phyloP scores from a whole-genome alignment of 2,329 filamentous ascomycete species.

The Clonostachys sp. region DNA sequence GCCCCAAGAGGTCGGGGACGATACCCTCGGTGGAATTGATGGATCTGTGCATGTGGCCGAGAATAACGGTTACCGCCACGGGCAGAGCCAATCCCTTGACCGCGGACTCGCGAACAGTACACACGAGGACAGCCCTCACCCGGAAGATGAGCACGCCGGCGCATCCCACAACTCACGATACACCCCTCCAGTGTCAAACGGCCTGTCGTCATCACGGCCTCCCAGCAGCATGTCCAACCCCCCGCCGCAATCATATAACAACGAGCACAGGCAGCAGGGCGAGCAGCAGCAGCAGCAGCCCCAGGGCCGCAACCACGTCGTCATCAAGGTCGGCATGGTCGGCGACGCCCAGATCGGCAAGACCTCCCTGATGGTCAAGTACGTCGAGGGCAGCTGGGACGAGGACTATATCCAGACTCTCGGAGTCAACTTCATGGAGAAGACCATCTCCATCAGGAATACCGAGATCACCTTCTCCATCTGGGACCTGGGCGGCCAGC shows the following conservation, averaged over 20 bases:
- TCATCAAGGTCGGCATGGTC: conserved; percentile 99
- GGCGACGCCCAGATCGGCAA: conserved; percentile 99
- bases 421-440: conserved; percentile 99
- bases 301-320: conserved; percentile 67
- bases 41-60: conserved; percentile 32
- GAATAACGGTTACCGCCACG: conserved; percentile 32
- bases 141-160: conserved; percentile 34
- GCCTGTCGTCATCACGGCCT: conserved; percentile 9
- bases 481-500: conserved; percentile 96
- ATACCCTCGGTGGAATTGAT: conserved; percentile 45
- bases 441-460: conserved; percentile 98
- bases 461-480: conserved; percentile 99
- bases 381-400: conserved; percentile 98
- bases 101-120: conserved; percentile 29
- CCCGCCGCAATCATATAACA: background rate
- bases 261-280: conserved; percentile 13
- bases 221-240: conserved; percentile 10
- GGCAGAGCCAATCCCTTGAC: conserved; percentile 45
- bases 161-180: conserved; percentile 12
- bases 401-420: conserved; percentile 99
- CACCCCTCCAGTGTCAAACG: conserved; percentile 23
- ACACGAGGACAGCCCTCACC: conserved; percentile 20
- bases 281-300: conserved; percentile 52
- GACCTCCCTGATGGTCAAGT: conserved; percentile 99
- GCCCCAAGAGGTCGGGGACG: conserved; percentile 36